Base-by-base conservation (phyloP, 1,139 yeast species). In the Blastobotrys elegans region DNA sequence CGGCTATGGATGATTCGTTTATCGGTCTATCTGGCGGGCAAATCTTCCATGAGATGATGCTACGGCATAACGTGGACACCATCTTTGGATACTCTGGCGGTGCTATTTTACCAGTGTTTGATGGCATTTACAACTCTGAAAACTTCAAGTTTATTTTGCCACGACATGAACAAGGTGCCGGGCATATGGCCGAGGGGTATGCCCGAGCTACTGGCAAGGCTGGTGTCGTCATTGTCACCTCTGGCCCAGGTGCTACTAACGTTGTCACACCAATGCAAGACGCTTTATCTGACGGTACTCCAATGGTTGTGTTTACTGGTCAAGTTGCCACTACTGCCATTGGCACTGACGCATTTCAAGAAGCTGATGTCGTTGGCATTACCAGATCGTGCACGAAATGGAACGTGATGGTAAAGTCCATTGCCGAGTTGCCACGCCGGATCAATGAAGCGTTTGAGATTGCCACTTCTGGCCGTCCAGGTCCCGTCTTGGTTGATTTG, bases 111-210 rank as follows among this genome's bases (percentile, higher is more conserved):
- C 97, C 98, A 21, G 98, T 92, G 29, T 92, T 85, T 64, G 98
- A 92, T 66, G 98, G 97, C 57, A 92, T 92, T 60, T 86, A 85
- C 74, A 85, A 90, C 72, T 86, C 96, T 14, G 83, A 84, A 50
- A 80, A 84, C 62, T 90, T 92, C 75, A 81, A 82, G 58, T 92
- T 92, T 66, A 87, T 92, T 50, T 74, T 92, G 59, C 98, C 98
- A 46, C 80, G 95, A 64, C 98, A 92, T 66, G 98, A 92, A 69
- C 98, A 92, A 72, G 98, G 98, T 68, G 98, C 98, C 20, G 98
- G 98, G 45, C 98, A 92, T 70, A 92, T 92, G 98, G 98, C 98
- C 47, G 97, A 92, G 72, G 98, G 98, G 53, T 92, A 92, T 61
- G 97, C 98, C 49, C 77, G 95, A 59, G 98, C 95, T 31, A 72